Evolutionary conservation across 2,329 filamentous ascomycete species (phyloP).

Genomic region (Diaporthe helianthi): DNA sequence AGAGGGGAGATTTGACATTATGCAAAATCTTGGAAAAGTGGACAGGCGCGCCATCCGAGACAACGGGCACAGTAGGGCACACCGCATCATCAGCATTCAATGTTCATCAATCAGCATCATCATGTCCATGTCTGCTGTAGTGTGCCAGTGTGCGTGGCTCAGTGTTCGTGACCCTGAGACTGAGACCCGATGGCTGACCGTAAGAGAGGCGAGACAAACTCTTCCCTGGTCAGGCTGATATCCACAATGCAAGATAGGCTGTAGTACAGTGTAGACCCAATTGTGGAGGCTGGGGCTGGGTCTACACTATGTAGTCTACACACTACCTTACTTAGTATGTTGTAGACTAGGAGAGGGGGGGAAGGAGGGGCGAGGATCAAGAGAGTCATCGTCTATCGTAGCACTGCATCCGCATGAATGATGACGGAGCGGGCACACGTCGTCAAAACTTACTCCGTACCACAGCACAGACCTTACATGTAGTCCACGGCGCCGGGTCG

Average conservation of each 20-base stretch:
- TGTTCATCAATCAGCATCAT: not conserved
- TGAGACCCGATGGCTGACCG: not conserved
- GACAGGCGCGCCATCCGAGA: constrained; percentile 22
- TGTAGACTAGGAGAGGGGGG: no score
- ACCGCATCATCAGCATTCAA: constrained; percentile 15
- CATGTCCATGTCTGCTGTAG: not conserved
- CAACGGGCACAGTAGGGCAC: constrained; percentile 14
- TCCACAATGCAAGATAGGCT: constrained; percentile 9
- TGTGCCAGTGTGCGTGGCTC: not conserved
- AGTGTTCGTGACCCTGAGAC: not conserved
- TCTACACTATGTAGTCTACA: no score
- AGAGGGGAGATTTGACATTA: constrained; percentile 23
- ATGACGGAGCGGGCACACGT: constrained; percentile 23
- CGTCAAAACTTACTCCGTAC: constrained; percentile 11
- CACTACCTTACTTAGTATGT: no score
- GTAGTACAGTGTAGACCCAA: not conserved
- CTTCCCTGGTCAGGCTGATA: not conserved
- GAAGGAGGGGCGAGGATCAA: not conserved
- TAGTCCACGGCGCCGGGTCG: constrained; percentile 26
- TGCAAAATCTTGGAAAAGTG: constrained; percentile 20
- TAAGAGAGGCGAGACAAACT: not conserved
- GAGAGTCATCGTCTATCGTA: constrained; percentile 12
- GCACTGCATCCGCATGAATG: constrained; percentile 24
- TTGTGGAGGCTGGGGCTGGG: constrained; percentile 18
- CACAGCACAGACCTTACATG: no score